Evolutionary conservation across 192 early-diverging fungal species (phyloP).

Genomic region (Rhizophagus prolifer): DNA sequence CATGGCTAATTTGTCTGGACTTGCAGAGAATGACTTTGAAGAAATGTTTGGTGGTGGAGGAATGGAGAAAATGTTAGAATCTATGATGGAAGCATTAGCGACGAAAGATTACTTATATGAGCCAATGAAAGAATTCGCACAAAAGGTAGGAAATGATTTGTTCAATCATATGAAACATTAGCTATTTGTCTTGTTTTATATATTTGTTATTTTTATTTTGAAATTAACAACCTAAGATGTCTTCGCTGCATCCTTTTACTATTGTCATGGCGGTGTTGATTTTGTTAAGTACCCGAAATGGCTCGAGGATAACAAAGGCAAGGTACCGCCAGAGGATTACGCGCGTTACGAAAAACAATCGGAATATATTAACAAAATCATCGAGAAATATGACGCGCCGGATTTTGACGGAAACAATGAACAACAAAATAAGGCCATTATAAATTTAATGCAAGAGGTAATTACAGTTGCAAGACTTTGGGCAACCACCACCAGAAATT

Average conservation of each 20-base stretch:
- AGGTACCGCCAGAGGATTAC: constrained; percentile 67
- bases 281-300: constrained; percentile 81
- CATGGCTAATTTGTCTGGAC: constrained; percentile 44
- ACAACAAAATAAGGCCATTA: constrained; percentile 65
- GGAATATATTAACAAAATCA: constrained; percentile 75
- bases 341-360: constrained; percentile 79
- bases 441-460: constrained; percentile 94
- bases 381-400: constrained; percentile 75
- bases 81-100: constrained; percentile 90
- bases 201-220: constrained; percentile 26
- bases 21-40: constrained; percentile 62
- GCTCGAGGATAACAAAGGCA: constrained; percentile 76
- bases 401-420: constrained; percentile 68
- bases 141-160: constrained; percentile 51
- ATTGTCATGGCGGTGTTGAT: constrained; percentile 8
- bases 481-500: constrained; percentile 91
- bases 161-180: neutral
- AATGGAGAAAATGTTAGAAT: constrained; percentile 84
- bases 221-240: constrained; percentile 17
- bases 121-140: constrained; percentile 88
- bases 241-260: constrained; percentile 22
- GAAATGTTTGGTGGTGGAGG: constrained; percentile 71
- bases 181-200: neutral
- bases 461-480: constrained; percentile 88
- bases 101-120: constrained; percentile 93